Base-by-base conservation (phyloP, 1,284 basidiomycete genomes). In the Volvariella surrecta region DNA sequence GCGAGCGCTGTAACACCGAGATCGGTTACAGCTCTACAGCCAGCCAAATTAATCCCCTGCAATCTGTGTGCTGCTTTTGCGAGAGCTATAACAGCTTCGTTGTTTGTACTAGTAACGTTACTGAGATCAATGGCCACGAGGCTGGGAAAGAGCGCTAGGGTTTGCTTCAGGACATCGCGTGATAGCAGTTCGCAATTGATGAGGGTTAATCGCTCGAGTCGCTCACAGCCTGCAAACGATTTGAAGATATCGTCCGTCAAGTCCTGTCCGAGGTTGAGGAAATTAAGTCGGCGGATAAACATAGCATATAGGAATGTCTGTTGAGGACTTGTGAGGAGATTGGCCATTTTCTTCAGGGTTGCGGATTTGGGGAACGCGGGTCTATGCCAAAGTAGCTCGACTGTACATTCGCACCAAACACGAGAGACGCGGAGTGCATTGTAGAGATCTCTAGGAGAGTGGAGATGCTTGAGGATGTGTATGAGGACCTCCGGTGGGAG, bases 301-400 rank as follows among this genome's bases (percentile, higher is more conserved):
- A 73, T 70, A 37, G 89, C 75, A 58, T 99, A 99, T 4, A 85
- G 83, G 63, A 99, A 95, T 0, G 88, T 88, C 51, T 83, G 76
- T 48, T 78, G 72, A 24, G 71, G 63, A 31, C 66, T 67, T 15
- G 70, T 65, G 46, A 92, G 67, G 31, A 86, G 67, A 42, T 71
- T 66, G 54, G 91, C 75, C 76, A 92, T 83, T 63, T 86, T 85
- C 59, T 82, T 74, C 41, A 95, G 74, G 35, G 83, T 83, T 41
- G 74, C 69, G 46, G 82, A 72, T 48, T 77, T 78, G 44, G 77
- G 71, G 58, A 95, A 82, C 44, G 73, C 71, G 13, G 95, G 94
- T 54, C 90, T 87, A 62, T 94, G 87, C 95, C 95, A 99, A 16
- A 99, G 74, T 15, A 98, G 74, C 60, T 97, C 92, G 43, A 95